Conservation (phyloP, 2,329 filamentous ascomycete species). For the Rutstroemia sp. region DNA sequence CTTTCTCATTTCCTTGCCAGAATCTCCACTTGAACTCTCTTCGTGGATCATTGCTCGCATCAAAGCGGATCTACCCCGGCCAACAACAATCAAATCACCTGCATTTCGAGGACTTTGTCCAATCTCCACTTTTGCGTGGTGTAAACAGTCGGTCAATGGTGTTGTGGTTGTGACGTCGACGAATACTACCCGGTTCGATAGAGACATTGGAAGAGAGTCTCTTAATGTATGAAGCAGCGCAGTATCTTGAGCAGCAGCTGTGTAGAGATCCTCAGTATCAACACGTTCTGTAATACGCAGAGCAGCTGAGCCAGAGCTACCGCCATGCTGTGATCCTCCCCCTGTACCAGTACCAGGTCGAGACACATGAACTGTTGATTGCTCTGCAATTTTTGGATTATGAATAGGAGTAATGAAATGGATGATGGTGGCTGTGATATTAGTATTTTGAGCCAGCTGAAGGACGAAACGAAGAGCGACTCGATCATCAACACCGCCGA, state of each 20-base stretch:
- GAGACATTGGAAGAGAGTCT: conserved; percentile 44
- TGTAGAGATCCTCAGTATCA: conserved; percentile 20
- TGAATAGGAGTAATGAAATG: conserved; percentile 39
- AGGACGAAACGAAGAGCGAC: conserved; percentile 74
- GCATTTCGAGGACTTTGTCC: conserved; percentile 55
- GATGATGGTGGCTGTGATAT: conserved; percentile 71
- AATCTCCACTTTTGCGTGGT: conserved; percentile 50
- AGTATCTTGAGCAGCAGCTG: conserved; percentile 25
- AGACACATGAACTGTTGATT: conserved; percentile 3
- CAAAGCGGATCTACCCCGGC: conserved; percentile 32
- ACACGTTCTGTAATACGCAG: conserved; percentile 17
- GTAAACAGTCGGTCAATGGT: conserved; percentile 34
- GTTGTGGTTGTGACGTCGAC: conserved; percentile 37
- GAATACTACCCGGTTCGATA: conserved; percentile 52
- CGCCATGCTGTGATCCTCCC: neutral
- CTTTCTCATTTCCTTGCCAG: conserved; percentile 37
- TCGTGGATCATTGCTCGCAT: conserved; percentile 10
- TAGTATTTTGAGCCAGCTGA: conserved; percentile 72
- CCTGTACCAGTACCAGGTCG: neutral
- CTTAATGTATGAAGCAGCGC: conserved; percentile 50
- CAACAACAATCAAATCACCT: conserved; percentile 64
- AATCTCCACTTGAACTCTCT: conserved; percentile 18
- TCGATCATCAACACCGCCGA: conserved; percentile 76
- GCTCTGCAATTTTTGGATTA: conserved; percentile 15
- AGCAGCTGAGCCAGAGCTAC: conserved; percentile 8